Evolutionary conservation across 2,329 filamentous ascomycete genomes (phyloP).

Genomic region (Madurella fahalii): DNA sequence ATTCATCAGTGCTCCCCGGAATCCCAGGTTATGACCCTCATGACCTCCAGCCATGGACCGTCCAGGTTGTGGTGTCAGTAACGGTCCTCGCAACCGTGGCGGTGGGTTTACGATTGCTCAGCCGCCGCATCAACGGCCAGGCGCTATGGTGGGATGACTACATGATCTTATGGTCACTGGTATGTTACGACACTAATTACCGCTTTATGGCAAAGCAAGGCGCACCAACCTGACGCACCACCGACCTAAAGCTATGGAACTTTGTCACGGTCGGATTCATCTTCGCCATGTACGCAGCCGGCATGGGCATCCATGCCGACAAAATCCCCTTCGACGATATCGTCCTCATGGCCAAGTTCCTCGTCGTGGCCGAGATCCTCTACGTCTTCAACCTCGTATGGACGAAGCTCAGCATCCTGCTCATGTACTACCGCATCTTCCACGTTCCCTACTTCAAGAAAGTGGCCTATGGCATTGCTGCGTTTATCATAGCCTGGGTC

Average conservation of each 20-base stretch:
- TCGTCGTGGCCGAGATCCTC: slow-evolving; percentile 20
- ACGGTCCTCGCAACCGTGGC: slow-evolving; percentile 38
- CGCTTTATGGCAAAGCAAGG: no score
- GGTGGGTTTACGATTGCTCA: slow-evolving; percentile 39
- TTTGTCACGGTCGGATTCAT: slow-evolving; percentile 15
- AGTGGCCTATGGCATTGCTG: slow-evolving; percentile 19
- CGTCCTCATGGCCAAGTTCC: slow-evolving; percentile 13
- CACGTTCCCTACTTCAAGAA: slow-evolving; percentile 26
- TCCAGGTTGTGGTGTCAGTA: slow-evolving; percentile 38
- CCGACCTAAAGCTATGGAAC: slow-evolving; percentile 12
- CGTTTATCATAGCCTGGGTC: slow-evolving; percentile 20
- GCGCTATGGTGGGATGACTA: slow-evolving; percentile 50
- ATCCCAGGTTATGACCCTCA: slow-evolving; percentile 33
- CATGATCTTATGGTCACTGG: slow-evolving; percentile 47
- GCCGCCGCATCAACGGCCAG: slow-evolving; percentile 40
- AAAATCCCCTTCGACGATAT: slow-evolving; percentile 8
- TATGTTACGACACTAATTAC: slow-evolving; percentile 25
- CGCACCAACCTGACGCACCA: no score
- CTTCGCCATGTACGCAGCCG: slow-evolving; percentile 19
- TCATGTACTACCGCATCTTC: slow-evolving; percentile 26
- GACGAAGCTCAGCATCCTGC: slow-evolving; percentile 21
- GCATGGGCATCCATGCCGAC: slow-evolving; percentile 20
- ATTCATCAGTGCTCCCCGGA: slow-evolving; percentile 19
- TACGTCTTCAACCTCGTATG: slow-evolving; percentile 20
- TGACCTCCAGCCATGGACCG: slow-evolving; percentile 41